phyloP scores from a whole-genome alignment of 192 early-diverging fungal species.

The Backusella tuberculispora region DNA sequence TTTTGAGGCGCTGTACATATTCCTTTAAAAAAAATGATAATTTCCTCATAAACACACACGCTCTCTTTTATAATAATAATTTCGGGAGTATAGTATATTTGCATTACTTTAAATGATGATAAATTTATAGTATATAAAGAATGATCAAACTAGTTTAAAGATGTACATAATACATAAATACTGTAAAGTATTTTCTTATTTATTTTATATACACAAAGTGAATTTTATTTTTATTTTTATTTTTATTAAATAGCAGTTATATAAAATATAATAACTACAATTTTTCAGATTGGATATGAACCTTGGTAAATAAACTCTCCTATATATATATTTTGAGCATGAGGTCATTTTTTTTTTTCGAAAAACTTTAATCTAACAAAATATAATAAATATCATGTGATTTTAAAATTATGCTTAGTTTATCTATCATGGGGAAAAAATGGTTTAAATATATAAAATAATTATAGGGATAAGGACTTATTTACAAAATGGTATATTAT shows the following conservation, averaged over 20 bases:
- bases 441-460: not conserved
- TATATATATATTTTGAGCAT: not conserved
- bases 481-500: not conserved
- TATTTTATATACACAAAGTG: too few relatives aligned
- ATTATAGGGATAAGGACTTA: not conserved
- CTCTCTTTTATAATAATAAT: not conserved
- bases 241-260: too few relatives aligned
- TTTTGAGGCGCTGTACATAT: too few relatives aligned
- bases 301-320: not conserved
- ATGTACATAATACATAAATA: too few relatives aligned
- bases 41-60: too few relatives aligned
- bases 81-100: not conserved
- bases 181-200: too few relatives aligned
- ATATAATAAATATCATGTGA: not conserved
- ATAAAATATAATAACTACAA: too few relatives aligned
- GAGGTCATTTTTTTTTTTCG: not conserved
- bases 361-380: not conserved
- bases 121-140: not conserved
- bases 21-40: too few relatives aligned
- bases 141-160: not conserved
- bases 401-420: not conserved
- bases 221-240: too few relatives aligned
- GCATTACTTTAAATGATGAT: not conserved
- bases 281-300: not conserved
- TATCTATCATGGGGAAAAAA: not conserved